Conservation (phyloP, 352 stramenopile species). For the Globisporangium rhizosaccharum region DNA sequence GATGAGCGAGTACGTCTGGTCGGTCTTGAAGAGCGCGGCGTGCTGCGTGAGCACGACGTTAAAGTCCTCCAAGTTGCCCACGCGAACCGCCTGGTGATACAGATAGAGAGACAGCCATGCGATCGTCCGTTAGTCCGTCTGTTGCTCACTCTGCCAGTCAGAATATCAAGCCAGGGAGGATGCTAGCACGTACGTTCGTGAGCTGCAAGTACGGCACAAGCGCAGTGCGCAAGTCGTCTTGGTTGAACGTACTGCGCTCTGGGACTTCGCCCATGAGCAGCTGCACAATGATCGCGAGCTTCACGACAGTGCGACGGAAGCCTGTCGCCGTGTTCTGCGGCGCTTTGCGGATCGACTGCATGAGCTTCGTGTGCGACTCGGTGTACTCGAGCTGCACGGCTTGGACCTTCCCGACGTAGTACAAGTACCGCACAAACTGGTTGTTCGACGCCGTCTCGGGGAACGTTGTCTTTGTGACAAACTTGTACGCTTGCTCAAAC, state of each 20-base stretch:
- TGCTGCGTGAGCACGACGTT: conserved; percentile 87
- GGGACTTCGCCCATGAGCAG: conserved; percentile 98
- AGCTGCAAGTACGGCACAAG: conserved; percentile 95
- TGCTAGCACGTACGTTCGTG: conserved; percentile 70
- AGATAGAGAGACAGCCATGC: too few relatives aligned
- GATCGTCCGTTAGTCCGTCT: too few relatives aligned
- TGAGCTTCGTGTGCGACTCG: conserved; percentile 94
- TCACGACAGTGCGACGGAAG: conserved; percentile 95
- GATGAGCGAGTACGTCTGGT: conserved; percentile 96
- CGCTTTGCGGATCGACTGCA: conserved; percentile 95
- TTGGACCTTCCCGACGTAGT: conserved; percentile 95
- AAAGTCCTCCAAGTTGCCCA: conserved; percentile 95
- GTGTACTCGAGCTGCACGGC: conserved; percentile 98
- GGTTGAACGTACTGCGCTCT: conserved; percentile 92
- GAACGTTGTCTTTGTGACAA: conserved; percentile 88
- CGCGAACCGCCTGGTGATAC: conserved; percentile 84
- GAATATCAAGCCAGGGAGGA: conserved; percentile 6
- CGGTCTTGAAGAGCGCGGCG: conserved; percentile 81
- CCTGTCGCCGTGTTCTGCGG: conserved; percentile 94
- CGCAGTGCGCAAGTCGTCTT: conserved; percentile 84
- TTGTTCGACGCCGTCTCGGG: conserved; percentile 95
- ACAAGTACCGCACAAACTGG: conserved; percentile 97
- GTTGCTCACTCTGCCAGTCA: neutral
- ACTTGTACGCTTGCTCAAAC: conserved; percentile 91
- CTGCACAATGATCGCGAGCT: conserved; percentile 96